Percentiles rank a stretch among this genome's conserved stretches.
Evolutionary conservation across 2,329 filamentous ascomycete genomes (phyloP).

Genomic region (Colletotrichum scovillei): DNA sequence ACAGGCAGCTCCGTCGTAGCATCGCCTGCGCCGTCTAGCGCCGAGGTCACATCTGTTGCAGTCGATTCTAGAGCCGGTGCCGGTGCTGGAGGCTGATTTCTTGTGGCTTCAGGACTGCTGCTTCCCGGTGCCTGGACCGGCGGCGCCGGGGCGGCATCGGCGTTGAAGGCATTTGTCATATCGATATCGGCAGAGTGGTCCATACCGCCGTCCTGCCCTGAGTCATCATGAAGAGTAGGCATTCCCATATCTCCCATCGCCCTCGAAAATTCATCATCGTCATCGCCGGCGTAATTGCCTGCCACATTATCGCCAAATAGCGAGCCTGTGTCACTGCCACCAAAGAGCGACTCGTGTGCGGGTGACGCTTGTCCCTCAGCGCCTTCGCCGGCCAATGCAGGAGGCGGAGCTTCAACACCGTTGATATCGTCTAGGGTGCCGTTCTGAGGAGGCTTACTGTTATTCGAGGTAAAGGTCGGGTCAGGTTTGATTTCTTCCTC

Average conservation of each 20-base stretch:
- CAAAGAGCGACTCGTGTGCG: constrained; percentile 84
- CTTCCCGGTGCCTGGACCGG: constrained; percentile 39
- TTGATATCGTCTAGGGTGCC: constrained; percentile 50
- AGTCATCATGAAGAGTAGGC: constrained; percentile 46
- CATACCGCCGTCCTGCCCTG: constrained; percentile 50
- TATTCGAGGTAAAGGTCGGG: constrained; percentile 80
- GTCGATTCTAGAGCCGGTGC: constrained; percentile 7
- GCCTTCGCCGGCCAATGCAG: constrained; percentile 50
- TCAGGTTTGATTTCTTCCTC: constrained; percentile 69
- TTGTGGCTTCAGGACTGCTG: constrained; percentile 24
- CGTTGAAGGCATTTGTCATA: constrained; percentile 47
- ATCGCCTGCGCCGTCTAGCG: constrained; percentile 1
- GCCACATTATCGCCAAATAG: constrained; percentile 83
- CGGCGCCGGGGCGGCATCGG: constrained; percentile 43
- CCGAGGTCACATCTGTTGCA: background rate
- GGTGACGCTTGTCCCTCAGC: constrained; percentile 75
- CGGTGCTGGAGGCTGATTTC: constrained; percentile 7
- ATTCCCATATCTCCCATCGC: constrained; percentile 69
- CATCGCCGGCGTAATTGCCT: constrained; percentile 70
- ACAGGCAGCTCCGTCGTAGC: background rate
- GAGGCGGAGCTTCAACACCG: constrained; percentile 3
- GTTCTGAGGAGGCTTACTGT: constrained; percentile 69
- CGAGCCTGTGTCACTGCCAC: constrained; percentile 81
- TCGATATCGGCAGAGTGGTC: constrained; percentile 57
- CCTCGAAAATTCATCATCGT: constrained; percentile 85